Base-by-base conservation (phyloP, 1,284 basidiomycete species). In the Xanthoconium separans region DNA sequence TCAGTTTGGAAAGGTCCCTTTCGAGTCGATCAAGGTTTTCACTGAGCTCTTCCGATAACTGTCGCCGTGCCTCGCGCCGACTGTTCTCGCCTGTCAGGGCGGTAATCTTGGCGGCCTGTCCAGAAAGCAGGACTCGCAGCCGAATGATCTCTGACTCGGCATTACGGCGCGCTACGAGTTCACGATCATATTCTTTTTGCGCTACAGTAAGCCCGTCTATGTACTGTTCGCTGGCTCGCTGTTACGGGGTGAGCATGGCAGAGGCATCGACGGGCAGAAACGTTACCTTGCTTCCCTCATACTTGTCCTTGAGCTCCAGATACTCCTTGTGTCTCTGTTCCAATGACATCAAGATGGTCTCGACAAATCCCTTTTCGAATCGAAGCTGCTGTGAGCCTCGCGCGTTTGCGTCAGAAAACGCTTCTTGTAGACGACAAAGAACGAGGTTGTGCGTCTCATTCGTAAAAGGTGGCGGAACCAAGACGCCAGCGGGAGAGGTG, bases 141-240 rank as follows among this genome's bases (percentile, higher is more conserved):
- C 90, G 82, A 16, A 87, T 89, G 59, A 98, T 91, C 73, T 97
- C 94, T 0, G 90, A 86, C 73, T 98, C 95, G 3, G 93, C 91
- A 59, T 97, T 95, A 22, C 89, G 84, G 20, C 95, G 83, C 30
- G 88, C 85, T 51, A 90, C 85, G 44, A 94, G 79, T 71, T 98
- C 95, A 53, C 84, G 84, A 69, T 97, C 94, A 67, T 95, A 98
- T 70, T 98, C 95, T 50, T 90, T 87, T 60, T 94, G 91, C 2
- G 96, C 95, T 40, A 95, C 91, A 1, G 87, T 89, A 52, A 98
- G 77, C 15, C 96, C 95, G 59, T 95, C 91, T 54, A 95, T 91
- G 61, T 93, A 95, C 63, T 93, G 91, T 66, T 92, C 91, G 69
- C 93, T 96, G 44, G 88, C 83, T 51, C 93, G 78, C 91, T 94